Conservation (phyloP, 2,329 filamentous ascomycete species). For the Zasmidium cellare region DNA sequence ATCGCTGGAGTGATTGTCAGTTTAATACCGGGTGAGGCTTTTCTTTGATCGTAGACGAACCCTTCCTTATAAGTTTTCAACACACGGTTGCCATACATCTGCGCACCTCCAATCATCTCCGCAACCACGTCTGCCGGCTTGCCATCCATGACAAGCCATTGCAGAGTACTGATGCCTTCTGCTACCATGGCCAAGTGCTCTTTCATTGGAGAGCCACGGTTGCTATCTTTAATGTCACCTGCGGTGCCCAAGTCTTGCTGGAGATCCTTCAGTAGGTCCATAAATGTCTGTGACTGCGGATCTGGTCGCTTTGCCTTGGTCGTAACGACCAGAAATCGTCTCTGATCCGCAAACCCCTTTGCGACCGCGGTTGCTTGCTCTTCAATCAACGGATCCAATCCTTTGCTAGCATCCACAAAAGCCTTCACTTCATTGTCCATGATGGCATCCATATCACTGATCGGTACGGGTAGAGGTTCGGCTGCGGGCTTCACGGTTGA, state of each 20-base stretch:
- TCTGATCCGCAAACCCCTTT: constrained; percentile 76
- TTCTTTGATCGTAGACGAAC: constrained; percentile 44
- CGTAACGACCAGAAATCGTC: constrained; percentile 82
- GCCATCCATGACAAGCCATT: constrained; percentile 83
- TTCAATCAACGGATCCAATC: constrained; percentile 62
- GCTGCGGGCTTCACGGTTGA: constrained; percentile 34
- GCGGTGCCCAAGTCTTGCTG: constrained; percentile 79
- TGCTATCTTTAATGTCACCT: constrained; percentile 77
- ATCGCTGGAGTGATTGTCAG: constrained; percentile 56
- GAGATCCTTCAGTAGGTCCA: constrained; percentile 81
- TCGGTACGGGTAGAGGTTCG: constrained; percentile 66
- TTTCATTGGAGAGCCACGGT: constrained; percentile 72
- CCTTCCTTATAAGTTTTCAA: constrained; percentile 86
- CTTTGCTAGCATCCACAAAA: constrained; percentile 75
- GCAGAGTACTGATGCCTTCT: constrained; percentile 84
- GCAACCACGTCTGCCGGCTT: constrained; percentile 84
- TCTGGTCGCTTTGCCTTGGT: constrained; percentile 93
- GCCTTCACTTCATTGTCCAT: constrained; percentile 72
- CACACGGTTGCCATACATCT: constrained; percentile 94
- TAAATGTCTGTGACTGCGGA: constrained; percentile 65
- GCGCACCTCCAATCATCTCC: constrained; percentile 77
- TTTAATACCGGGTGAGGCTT: neutral
- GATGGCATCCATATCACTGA: constrained; percentile 84
- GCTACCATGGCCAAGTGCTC: constrained; percentile 84
- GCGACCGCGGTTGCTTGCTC: constrained; percentile 70